Evolutionary conservation across 768 basidiomycete genomes (phyloP), one percentile per base, ranked within the genome.

Genomic region (Crucibulum laeve): DNA sequence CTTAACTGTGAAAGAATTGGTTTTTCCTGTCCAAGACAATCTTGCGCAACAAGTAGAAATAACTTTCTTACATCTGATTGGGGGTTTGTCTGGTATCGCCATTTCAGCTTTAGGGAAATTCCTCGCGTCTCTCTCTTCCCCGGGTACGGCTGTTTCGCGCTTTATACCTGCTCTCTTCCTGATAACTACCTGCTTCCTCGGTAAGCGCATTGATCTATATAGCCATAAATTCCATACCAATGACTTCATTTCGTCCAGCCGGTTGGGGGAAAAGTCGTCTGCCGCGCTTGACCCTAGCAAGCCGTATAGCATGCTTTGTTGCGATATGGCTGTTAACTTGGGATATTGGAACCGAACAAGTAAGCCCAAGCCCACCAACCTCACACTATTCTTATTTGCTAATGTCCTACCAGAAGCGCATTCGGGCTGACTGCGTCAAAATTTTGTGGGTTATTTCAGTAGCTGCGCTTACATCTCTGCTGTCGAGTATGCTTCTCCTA

Each of bases 1-100:
- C 8, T 42, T 65, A 8, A 61, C 63, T 4, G 48, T 76, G 28
- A 72, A 75, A 42, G 76, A 76, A 43, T 63, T 74, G 6, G 64
- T 73, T 39, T 76, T 77, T 49, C 65, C 67, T 17, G 65, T 69
- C 2, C 70, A 77, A 48, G 66, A 70, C 30, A 70, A 60, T 49
- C 59, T 77, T 8, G 68, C 74, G 0, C 71, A 76, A 49, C 72
- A 76, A 52, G 49, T 76, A 3, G 75, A 75, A 52, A 58, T 59
- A 1, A 69, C 68, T 1, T 47, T 74, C 14, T 59, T 76, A 21
- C 70, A 73, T 43, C 58, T 71, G 5, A 54, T 63, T 1, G 74
- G 74, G 1, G 73, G 67, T 7, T 42, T 73, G 2, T 25, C 57
- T 6, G 71, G 65, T 7, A 67, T 75, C 38, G 67, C 62, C 11